Base-by-base conservation (phyloP, 441 rosid species). In the Adansonia rubrostipa region DNA sequence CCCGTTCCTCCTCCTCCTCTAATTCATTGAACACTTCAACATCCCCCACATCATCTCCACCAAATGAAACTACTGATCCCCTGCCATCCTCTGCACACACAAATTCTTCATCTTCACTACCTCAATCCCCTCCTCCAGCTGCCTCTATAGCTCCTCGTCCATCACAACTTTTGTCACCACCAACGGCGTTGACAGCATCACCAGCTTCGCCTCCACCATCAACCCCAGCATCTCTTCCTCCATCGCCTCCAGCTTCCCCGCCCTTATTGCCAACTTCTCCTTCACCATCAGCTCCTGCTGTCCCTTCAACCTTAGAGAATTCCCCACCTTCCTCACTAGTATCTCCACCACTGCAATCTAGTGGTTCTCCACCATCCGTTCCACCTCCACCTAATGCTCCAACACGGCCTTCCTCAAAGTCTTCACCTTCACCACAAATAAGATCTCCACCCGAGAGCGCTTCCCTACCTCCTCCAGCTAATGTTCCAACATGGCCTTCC, bases 401-500 rank as follows among this genome's bases (percentile, higher is more conserved):
- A 80, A 14, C 81, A 14, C 82, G 90, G 22, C 79, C 85, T 51
- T 54, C 88, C 70, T 54, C 80, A 20, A 79, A 78, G 70, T 70
- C 83, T 53, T 88, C 86, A 19, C 85, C 87, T 79, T 81, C 91
- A 78, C 82, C 87, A 68, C 77, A 13, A 54, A 56, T 79, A 71
- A 71, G 83, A 51, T 74, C 91, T 0, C 47, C 88, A 0, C 86
- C 91, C 42, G 78, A 86, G 80, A 80, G 80, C 24, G 51, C 84
- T 56, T 84, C 98, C 58, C 88, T 88, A 62, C 86, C 89, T 82
- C 85, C 87, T 73, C 71, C 90, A 78, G 62, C 82, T 45, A 74
- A 79, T 82, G 80, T 84, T 65, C 81, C 82, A 20, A 11, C 80
- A 10, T 80, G 89, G 17, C 80, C 85, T 51, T 54, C 89, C 70